Evolutionary conservation across 257 asterid species (phyloP).

Genomic region (Thymus mandschuricus): DNA sequence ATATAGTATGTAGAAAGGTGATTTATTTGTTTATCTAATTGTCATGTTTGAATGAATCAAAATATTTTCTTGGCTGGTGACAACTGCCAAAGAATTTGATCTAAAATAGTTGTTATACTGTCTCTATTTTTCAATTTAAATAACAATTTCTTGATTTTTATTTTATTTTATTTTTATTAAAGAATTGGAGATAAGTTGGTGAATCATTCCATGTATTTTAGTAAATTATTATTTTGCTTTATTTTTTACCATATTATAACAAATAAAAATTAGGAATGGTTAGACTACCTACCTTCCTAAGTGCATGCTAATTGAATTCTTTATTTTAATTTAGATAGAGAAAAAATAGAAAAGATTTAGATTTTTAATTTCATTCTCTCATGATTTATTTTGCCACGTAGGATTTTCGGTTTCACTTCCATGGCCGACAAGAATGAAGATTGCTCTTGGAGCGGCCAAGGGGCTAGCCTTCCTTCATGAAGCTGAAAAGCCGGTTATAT

Average conservation of each 20-base stretch:
- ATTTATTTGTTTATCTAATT: slow-evolving; percentile 11
- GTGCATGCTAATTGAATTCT: not conserved
- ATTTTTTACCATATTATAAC: not conserved
- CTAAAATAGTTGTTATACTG: not conserved
- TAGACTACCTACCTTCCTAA: not conserved
- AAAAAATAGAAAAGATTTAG: not conserved
- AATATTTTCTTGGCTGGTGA: slow-evolving; percentile 35
- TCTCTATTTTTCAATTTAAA: not conserved
- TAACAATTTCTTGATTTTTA: too few relatives aligned
- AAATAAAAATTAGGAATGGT: not conserved
- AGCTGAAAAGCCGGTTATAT: slow-evolving; percentile 83
- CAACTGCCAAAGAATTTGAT: slow-evolving; percentile 37
- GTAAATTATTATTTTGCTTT: not conserved
- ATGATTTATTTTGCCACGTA: slow-evolving; percentile 14
- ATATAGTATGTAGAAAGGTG: too few relatives aligned
- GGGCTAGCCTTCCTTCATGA: slow-evolving; percentile 95
- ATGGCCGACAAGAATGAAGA: slow-evolving; percentile 88
- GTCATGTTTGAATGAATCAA: slow-evolving; percentile 35
- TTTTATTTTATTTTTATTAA: slow-evolving; percentile 18
- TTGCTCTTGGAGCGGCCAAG: slow-evolving; percentile 88
- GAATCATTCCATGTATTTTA: not conserved
- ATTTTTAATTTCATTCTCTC: not conserved
- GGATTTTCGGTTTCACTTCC: slow-evolving; percentile 88
- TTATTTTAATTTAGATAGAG: not conserved
- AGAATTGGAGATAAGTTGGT: slow-evolving; percentile 25